These are phyloP conservation scores for Magnaporthales sp. DNA, from an alignment of 2,329 filamentous ascomycete genomes.

Conservation along the genomic window DNA sequence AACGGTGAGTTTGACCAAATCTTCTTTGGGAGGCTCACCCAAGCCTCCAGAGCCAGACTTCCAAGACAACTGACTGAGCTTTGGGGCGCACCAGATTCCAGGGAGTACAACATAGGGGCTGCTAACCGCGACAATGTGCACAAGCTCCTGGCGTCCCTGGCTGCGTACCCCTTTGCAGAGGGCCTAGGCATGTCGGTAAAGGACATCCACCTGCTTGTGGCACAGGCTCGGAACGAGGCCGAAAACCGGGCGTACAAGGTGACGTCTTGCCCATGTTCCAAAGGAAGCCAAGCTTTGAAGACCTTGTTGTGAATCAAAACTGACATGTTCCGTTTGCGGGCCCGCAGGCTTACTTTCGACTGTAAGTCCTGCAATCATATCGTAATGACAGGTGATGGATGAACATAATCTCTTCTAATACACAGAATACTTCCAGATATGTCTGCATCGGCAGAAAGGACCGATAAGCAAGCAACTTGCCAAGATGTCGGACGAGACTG, in stretches of 20 bases:
- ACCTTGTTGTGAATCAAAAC: not conserved
- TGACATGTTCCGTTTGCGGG: not conserved
- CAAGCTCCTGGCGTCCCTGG: constrained; percentile 38
- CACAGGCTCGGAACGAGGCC: constrained; percentile 45
- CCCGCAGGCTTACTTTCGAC: constrained; percentile 48
- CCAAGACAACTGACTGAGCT: not conserved
- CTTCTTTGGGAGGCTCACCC: not conserved
- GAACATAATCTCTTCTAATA: not conserved
- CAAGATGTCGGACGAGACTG: no score
- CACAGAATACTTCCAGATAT: constrained; percentile 33
- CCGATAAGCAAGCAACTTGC: constrained; percentile 17
- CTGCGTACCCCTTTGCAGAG: constrained; percentile 3
- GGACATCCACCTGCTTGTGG: constrained; percentile 49
- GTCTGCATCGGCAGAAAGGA: constrained; percentile 55
- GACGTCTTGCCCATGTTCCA: constrained; percentile 12
- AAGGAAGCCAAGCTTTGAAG: not conserved
- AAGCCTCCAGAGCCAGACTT: not conserved
- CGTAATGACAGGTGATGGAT: not conserved
- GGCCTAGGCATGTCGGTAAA: constrained; percentile 41
- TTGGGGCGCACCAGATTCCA: constrained; percentile 29
- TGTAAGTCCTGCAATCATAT: constrained; percentile 34
- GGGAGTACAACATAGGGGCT: constrained; percentile 42
- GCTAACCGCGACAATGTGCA: constrained; percentile 47
- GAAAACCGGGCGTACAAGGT: constrained; percentile 48
- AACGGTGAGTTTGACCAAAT: constrained; percentile 54